Percentiles rank a stretch among this genome's conserved stretches.
These are phyloP conservation scores for Tilletia walkeri DNA, from an alignment of 1,284 basidiomycete species.

Conservation along the genomic window DNA sequence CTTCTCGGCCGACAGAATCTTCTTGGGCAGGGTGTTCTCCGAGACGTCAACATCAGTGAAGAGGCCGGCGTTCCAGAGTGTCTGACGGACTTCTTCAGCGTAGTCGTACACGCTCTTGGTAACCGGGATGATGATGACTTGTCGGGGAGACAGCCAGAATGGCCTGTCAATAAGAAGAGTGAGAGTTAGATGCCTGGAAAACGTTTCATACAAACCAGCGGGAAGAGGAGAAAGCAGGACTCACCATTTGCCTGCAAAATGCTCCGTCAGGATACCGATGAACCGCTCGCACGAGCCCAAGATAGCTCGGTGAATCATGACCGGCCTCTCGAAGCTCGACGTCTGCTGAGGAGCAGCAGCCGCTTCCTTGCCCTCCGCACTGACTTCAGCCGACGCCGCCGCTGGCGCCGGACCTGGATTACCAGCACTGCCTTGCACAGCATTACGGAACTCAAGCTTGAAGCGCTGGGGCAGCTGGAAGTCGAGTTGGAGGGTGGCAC, in stretches of 20 bases:
- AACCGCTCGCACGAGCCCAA: slow-evolving; percentile 92
- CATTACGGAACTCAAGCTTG: slow-evolving; percentile 81
- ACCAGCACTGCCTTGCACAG: background rate
- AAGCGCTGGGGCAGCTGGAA: slow-evolving; percentile 99
- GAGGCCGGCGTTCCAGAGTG: slow-evolving; percentile 70
- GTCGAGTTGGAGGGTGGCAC: slow-evolving; percentile 97
- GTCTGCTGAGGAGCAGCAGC: slow-evolving; percentile 54
- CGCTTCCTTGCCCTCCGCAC: slow-evolving; percentile 48
- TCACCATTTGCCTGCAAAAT: slow-evolving; percentile 94
- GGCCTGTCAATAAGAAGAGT: slow-evolving; percentile 59
- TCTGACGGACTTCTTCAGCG: slow-evolving; percentile 73
- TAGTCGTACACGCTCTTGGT: slow-evolving; percentile 83
- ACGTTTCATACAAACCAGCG: too few species aligned
- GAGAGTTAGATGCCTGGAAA: background rate
- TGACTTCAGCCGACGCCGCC: slow-evolving; percentile 10
- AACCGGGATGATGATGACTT: slow-evolving; percentile 91
- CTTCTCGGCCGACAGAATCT: slow-evolving; percentile 64
- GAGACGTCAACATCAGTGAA: slow-evolving; percentile 90
- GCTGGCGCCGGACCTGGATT: background rate
- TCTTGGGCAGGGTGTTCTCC: slow-evolving; percentile 91
- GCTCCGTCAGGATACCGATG: slow-evolving; percentile 95
- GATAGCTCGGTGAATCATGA: slow-evolving; percentile 98
- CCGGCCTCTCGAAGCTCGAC: slow-evolving; percentile 67
- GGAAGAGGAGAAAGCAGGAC: slow-evolving; percentile 33
- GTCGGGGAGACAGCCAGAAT: slow-evolving; percentile 95